Conservation (phyloP, 495 filamentous ascomycete species). For the Penicillium subrubescens region DNA sequence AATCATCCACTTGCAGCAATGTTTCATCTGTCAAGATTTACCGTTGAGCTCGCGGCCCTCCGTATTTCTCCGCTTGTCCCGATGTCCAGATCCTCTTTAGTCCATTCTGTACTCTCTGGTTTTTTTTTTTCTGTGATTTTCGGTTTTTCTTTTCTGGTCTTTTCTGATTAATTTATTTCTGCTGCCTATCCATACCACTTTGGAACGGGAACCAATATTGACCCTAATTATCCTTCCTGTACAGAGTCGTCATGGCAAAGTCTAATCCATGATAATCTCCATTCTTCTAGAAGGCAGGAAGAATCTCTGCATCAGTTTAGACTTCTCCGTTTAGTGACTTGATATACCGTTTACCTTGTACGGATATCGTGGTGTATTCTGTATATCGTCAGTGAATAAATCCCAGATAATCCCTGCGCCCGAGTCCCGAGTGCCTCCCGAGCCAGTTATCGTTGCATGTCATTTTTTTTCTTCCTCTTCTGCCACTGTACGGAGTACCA, state of each 20-base stretch:
- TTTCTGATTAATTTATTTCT: not conserved
- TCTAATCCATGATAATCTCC: not conserved
- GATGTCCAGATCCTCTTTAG: conserved; percentile 1
- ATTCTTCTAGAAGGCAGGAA: conserved; percentile 1
- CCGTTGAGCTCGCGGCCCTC: conserved; percentile 4
- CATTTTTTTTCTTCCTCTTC: not conserved
- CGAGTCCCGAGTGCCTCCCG: not conserved
- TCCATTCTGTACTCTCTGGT: conserved; percentile 12
- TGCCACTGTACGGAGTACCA: not conserved
- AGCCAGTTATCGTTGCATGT: not conserved
- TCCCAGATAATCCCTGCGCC: too few relatives aligned
- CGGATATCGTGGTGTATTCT: not conserved
- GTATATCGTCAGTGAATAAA: too few relatives aligned
- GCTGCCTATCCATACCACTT: not conserved
- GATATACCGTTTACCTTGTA: not conserved
- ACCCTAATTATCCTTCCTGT: not conserved
- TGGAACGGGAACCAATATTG: not conserved
- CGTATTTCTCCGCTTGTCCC: conserved; percentile 23
- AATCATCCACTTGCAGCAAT: conserved; percentile 17
- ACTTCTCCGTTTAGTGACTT: not conserved
- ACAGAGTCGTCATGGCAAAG: not conserved
- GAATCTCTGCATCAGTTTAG: not conserved
- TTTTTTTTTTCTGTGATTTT: conserved; percentile 7
- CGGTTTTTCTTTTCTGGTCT: too few relatives aligned
- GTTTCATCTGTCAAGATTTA: conserved; percentile 7